Evolutionary conservation across 805 yeast genomes (phyloP).

Genomic region (Geotrichum ghanense): DNA sequence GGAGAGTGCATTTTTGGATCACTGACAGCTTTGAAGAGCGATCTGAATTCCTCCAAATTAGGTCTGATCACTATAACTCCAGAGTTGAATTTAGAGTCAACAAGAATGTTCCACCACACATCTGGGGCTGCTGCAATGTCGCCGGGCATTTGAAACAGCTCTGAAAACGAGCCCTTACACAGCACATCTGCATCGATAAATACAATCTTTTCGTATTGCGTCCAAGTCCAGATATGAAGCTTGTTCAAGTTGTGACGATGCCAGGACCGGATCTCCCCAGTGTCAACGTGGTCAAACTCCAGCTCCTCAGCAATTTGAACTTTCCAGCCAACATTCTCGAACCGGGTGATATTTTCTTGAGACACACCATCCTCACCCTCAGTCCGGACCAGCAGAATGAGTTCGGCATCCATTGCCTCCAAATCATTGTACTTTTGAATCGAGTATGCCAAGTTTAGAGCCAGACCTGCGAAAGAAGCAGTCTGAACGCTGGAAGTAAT

Average conservation of each 20-base stretch:
- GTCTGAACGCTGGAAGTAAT: conserved; percentile 17
- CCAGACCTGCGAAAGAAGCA: conserved; percentile 16
- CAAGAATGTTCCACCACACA: conserved; percentile 17
- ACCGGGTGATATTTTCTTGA: conserved; percentile 14
- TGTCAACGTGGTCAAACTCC: conserved; percentile 18
- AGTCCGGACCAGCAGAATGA: conserved; percentile 17
- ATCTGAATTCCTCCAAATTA: conserved; percentile 16
- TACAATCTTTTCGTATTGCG: conserved; percentile 31
- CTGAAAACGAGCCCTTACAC: conserved; percentile 17
- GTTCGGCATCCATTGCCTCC: conserved; percentile 17
- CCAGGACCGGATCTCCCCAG: conserved; percentile 13
- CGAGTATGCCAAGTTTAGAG: conserved; percentile 18
- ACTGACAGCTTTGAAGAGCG: conserved; percentile 15
- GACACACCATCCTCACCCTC: conserved; percentile 19
- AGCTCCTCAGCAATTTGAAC: conserved; percentile 15
- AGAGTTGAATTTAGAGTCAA: conserved; percentile 17
- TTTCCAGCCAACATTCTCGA: conserved; percentile 18
- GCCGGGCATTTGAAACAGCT: conserved; percentile 17
- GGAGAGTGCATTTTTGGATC: conserved; percentile 20
- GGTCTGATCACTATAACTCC: conserved; percentile 18
- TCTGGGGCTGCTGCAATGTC: conserved; percentile 20
- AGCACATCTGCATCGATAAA: conserved; percentile 46
- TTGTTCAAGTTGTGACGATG: conserved; percentile 37
- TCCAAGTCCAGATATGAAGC: conserved; percentile 41
- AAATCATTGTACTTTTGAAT: conserved; percentile 18